Conservation (phyloP, 2,329 filamentous ascomycete species). For the Trichothecium roseum region DNA sequence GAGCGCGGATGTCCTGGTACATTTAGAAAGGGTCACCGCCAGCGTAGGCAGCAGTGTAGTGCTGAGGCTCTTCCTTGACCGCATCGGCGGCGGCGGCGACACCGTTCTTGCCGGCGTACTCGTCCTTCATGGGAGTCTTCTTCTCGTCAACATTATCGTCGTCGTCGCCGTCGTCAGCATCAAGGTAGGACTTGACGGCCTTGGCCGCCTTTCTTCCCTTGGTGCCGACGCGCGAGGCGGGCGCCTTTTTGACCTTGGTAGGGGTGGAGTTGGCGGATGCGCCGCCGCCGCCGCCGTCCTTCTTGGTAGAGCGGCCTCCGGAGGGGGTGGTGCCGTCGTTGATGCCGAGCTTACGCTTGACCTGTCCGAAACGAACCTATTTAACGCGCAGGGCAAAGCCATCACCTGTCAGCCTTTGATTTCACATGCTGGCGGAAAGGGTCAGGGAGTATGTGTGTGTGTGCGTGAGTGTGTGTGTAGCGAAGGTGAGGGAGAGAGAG, state of each 20-base stretch:
- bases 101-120: constrained; percentile 2
- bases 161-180: constrained; percentile 8
- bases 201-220: constrained; percentile 13
- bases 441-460: no score
- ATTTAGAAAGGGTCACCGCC: no score
- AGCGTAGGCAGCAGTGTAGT: no score
- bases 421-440: no score
- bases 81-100: no score
- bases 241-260: constrained; percentile 19
- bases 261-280: constrained; percentile 8
- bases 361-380: constrained; percentile 37
- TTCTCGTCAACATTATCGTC: constrained; percentile 1
- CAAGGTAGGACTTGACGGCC: constrained; percentile 11
- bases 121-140: neutral
- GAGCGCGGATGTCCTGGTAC: no score
- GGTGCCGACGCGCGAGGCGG: constrained; percentile 10
- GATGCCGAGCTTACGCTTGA: constrained; percentile 35
- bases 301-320: constrained; percentile 10
- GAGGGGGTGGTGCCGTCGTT: constrained; percentile 9
- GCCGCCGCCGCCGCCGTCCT: constrained; percentile 3
- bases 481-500: neutral
- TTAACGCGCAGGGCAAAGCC: no score
- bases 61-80: neutral
- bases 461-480: neutral
- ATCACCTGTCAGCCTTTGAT: no score